Evolutionary conservation across 2,329 filamentous ascomycete genomes (phyloP).

Genomic region (Paramyrothecium roridum): DNA sequence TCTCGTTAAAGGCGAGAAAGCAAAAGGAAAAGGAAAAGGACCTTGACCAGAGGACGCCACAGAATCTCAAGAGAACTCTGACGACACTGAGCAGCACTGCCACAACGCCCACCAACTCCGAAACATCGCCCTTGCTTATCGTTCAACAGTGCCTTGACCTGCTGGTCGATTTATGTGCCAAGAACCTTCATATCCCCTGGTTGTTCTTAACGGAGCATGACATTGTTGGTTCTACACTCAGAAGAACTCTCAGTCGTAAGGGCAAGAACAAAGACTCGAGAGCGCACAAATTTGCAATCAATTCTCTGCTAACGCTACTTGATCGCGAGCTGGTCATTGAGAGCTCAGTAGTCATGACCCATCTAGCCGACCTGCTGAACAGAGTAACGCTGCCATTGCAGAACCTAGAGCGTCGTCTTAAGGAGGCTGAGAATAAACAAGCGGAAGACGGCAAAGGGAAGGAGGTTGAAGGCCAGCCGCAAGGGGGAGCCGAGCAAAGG

Average conservation of each 20-base stretch:
- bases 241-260: constrained; percentile 74
- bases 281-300: constrained; percentile 84
- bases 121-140: constrained; percentile 90
- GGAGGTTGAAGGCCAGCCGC: constrained; percentile 16
- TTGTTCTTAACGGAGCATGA: constrained; percentile 97
- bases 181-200: constrained; percentile 82
- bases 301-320: constrained; percentile 81
- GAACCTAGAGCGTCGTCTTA: constrained; percentile 77
- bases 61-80: constrained; percentile 70
- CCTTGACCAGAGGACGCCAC: constrained; percentile 69
- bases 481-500: constrained; percentile 26
- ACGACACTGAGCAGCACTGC: constrained; percentile 51
- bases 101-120: constrained; percentile 62
- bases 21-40: constrained; percentile 62
- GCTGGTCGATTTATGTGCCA: constrained; percentile 77
- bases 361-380: constrained; percentile 81
- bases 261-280: constrained; percentile 85
- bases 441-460: constrained; percentile 30
- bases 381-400: constrained; percentile 85
- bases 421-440: constrained; percentile 59
- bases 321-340: constrained; percentile 96
- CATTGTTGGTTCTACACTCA: constrained; percentile 66
- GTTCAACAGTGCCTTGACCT: constrained; percentile 92
- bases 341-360: constrained; percentile 95
- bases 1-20: constrained; percentile 88